Evolutionary conservation across 257 asterid species (phyloP).

Genomic region (Solanum pinnatisectum): DNA sequence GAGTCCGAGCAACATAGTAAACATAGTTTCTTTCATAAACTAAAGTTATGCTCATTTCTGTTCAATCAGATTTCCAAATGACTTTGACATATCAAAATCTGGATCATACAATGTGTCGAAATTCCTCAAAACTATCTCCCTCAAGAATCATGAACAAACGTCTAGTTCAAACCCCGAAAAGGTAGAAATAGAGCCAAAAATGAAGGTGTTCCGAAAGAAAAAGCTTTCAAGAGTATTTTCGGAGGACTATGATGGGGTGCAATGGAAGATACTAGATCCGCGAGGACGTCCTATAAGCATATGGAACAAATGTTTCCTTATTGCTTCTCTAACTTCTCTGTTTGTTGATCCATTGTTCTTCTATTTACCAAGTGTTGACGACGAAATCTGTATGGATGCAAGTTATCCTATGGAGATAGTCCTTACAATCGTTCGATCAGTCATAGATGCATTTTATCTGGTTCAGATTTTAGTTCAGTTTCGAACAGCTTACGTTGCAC

Average conservation of each 20-base stretch:
- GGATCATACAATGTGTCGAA: background rate
- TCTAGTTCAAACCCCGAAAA: background rate
- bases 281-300: slow-evolving; percentile 34
- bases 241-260: slow-evolving; percentile 42
- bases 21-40: background rate
- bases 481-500: slow-evolving; percentile 57
- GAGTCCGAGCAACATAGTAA: background rate
- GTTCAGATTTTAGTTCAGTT: slow-evolving; percentile 41
- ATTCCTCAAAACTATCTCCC: background rate
- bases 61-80: slow-evolving; percentile 30
- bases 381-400: slow-evolving; percentile 42
- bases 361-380: slow-evolving; percentile 37
- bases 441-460: slow-evolving; percentile 36
- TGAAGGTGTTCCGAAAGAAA: slow-evolving; percentile 20
- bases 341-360: slow-evolving; percentile 62
- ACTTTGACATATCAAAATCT: slow-evolving; percentile 15
- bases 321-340: slow-evolving; percentile 44
- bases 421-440: slow-evolving; percentile 41
- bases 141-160: background rate
- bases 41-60: background rate
- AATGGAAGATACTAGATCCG: slow-evolving; percentile 51
- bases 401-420: slow-evolving; percentile 30
- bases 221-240: slow-evolving; percentile 57
- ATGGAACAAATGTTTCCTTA: slow-evolving; percentile 49
- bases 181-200: background rate